Evolutionary conservation across 2,329 filamentous ascomycete species (phyloP), one percentile per base, ranked within the genome.

Genomic region (Rutstroemia sp.): DNA sequence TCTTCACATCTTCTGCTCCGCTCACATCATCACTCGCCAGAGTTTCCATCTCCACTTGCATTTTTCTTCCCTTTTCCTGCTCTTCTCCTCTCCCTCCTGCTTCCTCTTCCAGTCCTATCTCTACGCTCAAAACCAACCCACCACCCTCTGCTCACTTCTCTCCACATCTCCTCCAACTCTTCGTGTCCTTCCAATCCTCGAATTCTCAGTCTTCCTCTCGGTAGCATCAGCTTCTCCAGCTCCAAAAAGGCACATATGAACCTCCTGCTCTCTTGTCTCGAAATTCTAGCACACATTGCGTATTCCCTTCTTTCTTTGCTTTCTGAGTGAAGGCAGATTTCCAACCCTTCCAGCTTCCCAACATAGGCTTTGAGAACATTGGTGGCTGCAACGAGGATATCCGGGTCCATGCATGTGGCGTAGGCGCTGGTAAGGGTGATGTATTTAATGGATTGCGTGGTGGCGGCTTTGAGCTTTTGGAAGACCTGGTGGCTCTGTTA

Each of bases 301-400:
- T 30, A 19, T 45, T 21, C 17, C 2, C 19, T 12, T 45, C 19
- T 7, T 45, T 45, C 42, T 9, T 12, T 2, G 6, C 17, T 19
- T 19, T 23, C 40, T 17, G 19, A 19, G 23, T 46, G 36, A 4
- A 57, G 36, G 7, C 14, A 3, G 2, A 57, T 4, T 21, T 57
- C 44, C 2, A 52, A 16, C 1, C 45, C 45, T 12, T 38, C n/a
- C 14, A 57, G 50, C 2, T 27, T 12, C 4, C 17, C 2, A 7
- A 59, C 4, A 25, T 58, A 44, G 1, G 17, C 7, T 49, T 51
- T 58, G 1, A 58, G 9, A 1, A 50, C 57, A 4, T 46, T 51
- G 39, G 54, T 50, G 16, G 48, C 56, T 1, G 56, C 54, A 1
- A 51, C 56, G 1, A 60, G 42, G 3, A 30, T 34, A 47, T 60